Base-by-base conservation (phyloP, 1,139 yeast genomes). In the Lodderomyces orthopsilosis region DNA sequence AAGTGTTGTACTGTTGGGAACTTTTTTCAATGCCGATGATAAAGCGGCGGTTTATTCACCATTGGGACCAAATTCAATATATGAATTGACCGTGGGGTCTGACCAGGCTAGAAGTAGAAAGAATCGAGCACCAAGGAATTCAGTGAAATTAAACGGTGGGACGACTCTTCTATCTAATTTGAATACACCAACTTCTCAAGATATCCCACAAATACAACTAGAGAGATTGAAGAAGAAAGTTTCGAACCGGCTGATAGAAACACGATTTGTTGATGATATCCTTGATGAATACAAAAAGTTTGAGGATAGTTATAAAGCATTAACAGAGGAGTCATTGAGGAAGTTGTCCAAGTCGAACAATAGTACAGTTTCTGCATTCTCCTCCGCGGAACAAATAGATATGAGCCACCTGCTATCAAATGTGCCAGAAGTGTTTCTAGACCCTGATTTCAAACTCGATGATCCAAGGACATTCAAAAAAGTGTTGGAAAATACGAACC, bases 381-480 rank as follows among this genome's bases (percentile, higher is more conserved):
- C 54, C 1, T 53, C 53, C 6, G 42, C 47, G 23, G 52, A 50
- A 9, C 48, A 51, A 24, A 42, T 36, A 5, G 28, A 38, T 12
- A 23, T 18, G 21, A 17, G 33, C n/a, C 37, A 36, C 17, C 48
- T 56, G 41, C 44, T 66, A 2, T 55, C 71, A 1, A 43, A 41
- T 21, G 78, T 93, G 2, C 98, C 98, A 0, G 63, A 66, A 4
- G 79, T 88, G 2, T 94, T 79, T 55, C 80, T 84, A 48, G 79
- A 77, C 33, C 69, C 77, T 5, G 77, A 83, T 41, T 93, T 93
- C 63, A 75, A 89, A 50, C 70, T 93, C 34, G 97, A 93, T 57
- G 90, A 94, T 58, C 97, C 97, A 3, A 72, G 96, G 46, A 75
- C 84, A 1, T 93, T 93, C 62, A 81, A 81, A 48, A 70, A 78